These are phyloP conservation scores for Penicillium carneum DNA, from an alignment of 2,329 filamentous ascomycete genomes.

Conservation along the genomic window DNA sequence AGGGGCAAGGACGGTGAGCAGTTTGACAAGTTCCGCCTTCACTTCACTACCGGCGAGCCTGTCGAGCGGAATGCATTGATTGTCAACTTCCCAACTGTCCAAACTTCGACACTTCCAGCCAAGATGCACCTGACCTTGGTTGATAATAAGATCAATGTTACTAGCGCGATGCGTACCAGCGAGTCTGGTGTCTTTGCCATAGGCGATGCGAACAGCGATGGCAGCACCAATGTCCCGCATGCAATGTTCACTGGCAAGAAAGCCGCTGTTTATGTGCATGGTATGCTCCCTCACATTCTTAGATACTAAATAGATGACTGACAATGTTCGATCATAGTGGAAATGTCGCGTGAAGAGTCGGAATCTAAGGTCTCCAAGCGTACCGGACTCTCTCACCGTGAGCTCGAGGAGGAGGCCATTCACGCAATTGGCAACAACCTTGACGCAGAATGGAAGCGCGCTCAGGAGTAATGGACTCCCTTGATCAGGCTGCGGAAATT, in stretches of 20 bases:
- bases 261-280: constrained; percentile 64
- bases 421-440: constrained; percentile 44
- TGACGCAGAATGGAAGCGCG: constrained; percentile 37
- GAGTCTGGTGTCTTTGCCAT: constrained; percentile 64
- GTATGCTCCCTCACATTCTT: constrained; percentile 49
- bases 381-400: constrained; percentile 28
- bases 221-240: constrained; percentile 67
- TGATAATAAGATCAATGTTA: constrained; percentile 55
- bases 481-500: background rate
- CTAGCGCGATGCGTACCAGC: constrained; percentile 60
- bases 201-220: constrained; percentile 67
- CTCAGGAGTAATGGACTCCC: background rate
- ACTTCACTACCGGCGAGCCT: constrained; percentile 58
- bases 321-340: constrained; percentile 32
- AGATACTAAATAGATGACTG: background rate
- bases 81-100: constrained; percentile 57
- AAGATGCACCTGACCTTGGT: constrained; percentile 59
- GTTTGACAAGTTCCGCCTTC: constrained; percentile 63
- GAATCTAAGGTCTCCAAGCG: constrained; percentile 43
- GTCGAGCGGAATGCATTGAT: constrained; percentile 62
- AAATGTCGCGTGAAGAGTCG: constrained; percentile 45
- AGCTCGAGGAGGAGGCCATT: constrained; percentile 40
- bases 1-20: constrained; percentile 49
- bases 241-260: constrained; percentile 67
- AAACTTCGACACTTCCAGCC: constrained; percentile 58